Base-by-base conservation (phyloP, 805 yeast species). In the Metschnikowia chrysomelidarum region DNA sequence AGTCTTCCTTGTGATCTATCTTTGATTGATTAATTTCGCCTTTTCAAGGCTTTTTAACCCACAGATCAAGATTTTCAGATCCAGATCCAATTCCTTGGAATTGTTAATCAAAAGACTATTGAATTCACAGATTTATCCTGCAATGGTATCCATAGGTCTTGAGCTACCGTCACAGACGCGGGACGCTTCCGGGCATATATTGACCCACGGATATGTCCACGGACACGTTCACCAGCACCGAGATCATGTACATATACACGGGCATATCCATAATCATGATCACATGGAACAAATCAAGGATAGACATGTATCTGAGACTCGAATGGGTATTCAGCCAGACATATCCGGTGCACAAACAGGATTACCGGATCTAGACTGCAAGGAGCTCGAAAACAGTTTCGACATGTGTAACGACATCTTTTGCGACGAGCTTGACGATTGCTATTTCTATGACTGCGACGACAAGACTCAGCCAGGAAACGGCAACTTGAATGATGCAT, bases 191-290 rank as follows among this genome's bases (percentile, higher is more conserved):
- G 40, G 40, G 27, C 40, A 41, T 25, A 39, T 51, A 7, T 36
- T 51, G 28, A 57, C 65, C 18, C 76, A 73, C 39, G 82, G 82
- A 14, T 64, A 73, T n/a, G 78, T 78, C 12, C 85, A 78, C 56
- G 85, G 85, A 3, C 85, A 78, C 47, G 76, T 78, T 14, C 84
- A 78, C 56, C 76, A 74, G 47, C 80, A 75, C 51, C 66, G 70
- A 38, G 77, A 75, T 48, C 72, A 78, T 49, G 76, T 82, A 5
- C 78, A 77, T 46, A 76, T 78, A 22, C 84, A 78, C 50, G 85
- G 85, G n/a, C 85, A 78, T 50, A 73, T 78, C 19, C 85, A 78
- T 49, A 75, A 66, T 42, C 71, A 66, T 35, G 69, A 62, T 34
- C 67, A 64, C 31, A 52, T 45, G 26, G 49, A 49, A 12, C 38